These are phyloP conservation scores for Kazachstania taianensis DNA, from an alignment of 805 yeast species.

Conservation along the genomic window DNA sequence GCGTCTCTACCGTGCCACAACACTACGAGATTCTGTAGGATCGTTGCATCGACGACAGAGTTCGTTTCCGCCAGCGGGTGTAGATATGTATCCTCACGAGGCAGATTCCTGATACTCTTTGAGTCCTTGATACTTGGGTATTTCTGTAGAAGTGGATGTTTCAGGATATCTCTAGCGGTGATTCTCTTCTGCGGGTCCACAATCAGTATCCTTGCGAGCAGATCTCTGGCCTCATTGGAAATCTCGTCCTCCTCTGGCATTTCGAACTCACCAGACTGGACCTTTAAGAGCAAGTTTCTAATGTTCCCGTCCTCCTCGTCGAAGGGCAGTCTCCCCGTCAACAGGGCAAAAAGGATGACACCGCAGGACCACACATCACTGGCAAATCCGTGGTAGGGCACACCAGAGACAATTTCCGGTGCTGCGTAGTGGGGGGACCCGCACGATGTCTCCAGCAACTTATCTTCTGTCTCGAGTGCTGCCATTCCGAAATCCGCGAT, in stretches of 20 bases:
- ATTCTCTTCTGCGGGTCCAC: conserved; percentile 79
- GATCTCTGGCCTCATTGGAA: conserved; percentile 77
- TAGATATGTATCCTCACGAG: conserved; percentile 32
- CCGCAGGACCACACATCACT: conserved; percentile 99
- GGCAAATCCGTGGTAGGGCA: conserved; percentile 91
- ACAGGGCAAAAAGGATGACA: conserved; percentile 81
- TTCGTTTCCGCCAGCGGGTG: conserved; percentile 29
- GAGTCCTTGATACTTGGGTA: conserved; percentile 39
- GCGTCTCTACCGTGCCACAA: conserved; percentile 72
- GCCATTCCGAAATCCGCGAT: conserved; percentile 99
- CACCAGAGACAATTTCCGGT: conserved; percentile 94
- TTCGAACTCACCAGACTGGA: conserved; percentile 76
- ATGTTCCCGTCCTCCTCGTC: conserved; percentile 82
- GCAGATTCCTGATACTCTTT: conserved; percentile 29
- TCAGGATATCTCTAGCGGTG: conserved; percentile 61
- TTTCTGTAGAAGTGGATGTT: conserved; percentile 73
- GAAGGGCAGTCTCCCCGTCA: conserved; percentile 92
- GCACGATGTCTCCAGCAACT: conserved; percentile 84
- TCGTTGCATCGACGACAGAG: conserved; percentile 55
- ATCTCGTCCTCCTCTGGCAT: conserved; percentile 72
- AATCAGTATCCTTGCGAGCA: conserved; percentile 67
- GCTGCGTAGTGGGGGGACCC: conserved; percentile 99
- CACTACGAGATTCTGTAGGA: conserved; percentile 64
- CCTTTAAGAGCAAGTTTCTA: conserved; percentile 75
- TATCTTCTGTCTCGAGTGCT: conserved; percentile 76